A percentile compares a stretch with the other conserved stretches of the same genome.
These are phyloP conservation scores for Saccharum hybrid DNA, from an alignment of 202 grass and related monocot genomes.

Conservation along the genomic window DNA sequence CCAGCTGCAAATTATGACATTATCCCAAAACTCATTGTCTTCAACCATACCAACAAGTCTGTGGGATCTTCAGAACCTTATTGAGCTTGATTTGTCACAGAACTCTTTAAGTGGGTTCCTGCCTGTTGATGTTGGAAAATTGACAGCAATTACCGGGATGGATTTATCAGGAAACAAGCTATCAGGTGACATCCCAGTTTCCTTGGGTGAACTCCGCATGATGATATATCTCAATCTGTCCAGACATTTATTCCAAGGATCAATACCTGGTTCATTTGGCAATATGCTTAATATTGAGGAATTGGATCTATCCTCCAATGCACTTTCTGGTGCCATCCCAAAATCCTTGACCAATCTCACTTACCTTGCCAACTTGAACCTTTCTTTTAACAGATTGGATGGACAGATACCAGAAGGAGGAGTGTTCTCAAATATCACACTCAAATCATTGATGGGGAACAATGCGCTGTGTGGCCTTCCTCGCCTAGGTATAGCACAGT, in stretches of 20 bases:
- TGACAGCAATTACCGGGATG: conserved; percentile 24
- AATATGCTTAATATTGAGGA: conserved; percentile 48
- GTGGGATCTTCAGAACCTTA: conserved; percentile 53
- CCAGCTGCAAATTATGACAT: conserved; percentile 45
- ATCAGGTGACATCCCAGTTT: conserved; percentile 51
- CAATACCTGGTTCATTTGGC: conserved; percentile 55
- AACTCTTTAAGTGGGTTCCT: conserved; percentile 64
- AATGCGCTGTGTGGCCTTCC: conserved; percentile 50
- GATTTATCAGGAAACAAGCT: conserved; percentile 48
- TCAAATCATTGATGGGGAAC: conserved; percentile 60
- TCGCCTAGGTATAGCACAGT: conserved; percentile 46
- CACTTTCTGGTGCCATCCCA: conserved; percentile 50
- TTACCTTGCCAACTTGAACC: conserved; percentile 53
- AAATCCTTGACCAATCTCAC: conserved; percentile 51
- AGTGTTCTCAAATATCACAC: conserved; percentile 57
- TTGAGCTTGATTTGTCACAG: conserved; percentile 68
- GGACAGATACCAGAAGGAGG: conserved; percentile 60
- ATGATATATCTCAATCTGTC: conserved; percentile 50
- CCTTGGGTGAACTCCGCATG: conserved; percentile 53
- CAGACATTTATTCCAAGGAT: conserved; percentile 52
- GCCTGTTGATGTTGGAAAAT: conserved; percentile 35
- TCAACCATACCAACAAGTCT: conserved; percentile 62
- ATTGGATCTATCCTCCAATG: conserved; percentile 57
- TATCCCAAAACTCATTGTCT: conserved; percentile 61
- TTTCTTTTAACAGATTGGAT: conserved; percentile 61